Evolutionary conservation across 2,329 filamentous ascomycete species (phyloP).

Genomic region (Zymoseptoria passerinii): DNA sequence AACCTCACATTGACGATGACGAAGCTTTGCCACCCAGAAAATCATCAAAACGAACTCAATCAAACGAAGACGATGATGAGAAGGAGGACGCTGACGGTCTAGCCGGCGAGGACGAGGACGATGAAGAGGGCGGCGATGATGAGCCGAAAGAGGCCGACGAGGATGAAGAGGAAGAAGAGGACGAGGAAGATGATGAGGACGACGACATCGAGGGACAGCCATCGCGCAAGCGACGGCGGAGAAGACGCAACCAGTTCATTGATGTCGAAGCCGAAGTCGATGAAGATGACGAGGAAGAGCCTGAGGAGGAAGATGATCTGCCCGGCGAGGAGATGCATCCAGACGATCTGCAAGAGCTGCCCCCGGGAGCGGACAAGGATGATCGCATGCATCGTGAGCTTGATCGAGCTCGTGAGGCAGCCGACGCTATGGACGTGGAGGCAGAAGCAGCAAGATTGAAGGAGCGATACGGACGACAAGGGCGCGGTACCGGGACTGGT

Average conservation of each 20-base stretch:
- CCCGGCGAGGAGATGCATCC: conserved; percentile 81
- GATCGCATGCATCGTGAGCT: conserved; percentile 90
- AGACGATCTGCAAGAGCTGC: conserved; percentile 73
- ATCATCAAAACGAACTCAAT: conserved; percentile 23
- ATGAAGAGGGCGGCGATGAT: conserved; percentile 47
- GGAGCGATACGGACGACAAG: conserved; percentile 72
- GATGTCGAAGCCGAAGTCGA: conserved; percentile 98
- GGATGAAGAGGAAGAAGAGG: conserved; percentile 32
- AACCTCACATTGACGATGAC: conserved; percentile 26
- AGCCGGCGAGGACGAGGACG: conserved; percentile 46
- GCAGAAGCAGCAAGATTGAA: conserved; percentile 81
- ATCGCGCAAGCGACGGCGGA: conserved; percentile 68
- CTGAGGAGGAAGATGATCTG: conserved; percentile 83
- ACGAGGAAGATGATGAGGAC: conserved; percentile 28
- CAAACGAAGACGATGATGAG: conserved; percentile 41
- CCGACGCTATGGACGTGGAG: conserved; percentile 83
- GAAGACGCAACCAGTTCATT: conserved; percentile 75
- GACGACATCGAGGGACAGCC: conserved; percentile 51
- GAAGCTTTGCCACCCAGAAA: conserved; percentile 27
- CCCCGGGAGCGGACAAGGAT: conserved; percentile 69
- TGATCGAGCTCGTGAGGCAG: conserved; percentile 80
- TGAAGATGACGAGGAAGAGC: conserved; percentile 78
- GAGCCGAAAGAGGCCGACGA: conserved; percentile 57
- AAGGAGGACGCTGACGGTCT: conserved; percentile 45
- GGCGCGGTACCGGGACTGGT: conserved; percentile 59